Conservation (phyloP, 495 filamentous ascomycete species). For the Penicillium egyptiacum region DNA sequence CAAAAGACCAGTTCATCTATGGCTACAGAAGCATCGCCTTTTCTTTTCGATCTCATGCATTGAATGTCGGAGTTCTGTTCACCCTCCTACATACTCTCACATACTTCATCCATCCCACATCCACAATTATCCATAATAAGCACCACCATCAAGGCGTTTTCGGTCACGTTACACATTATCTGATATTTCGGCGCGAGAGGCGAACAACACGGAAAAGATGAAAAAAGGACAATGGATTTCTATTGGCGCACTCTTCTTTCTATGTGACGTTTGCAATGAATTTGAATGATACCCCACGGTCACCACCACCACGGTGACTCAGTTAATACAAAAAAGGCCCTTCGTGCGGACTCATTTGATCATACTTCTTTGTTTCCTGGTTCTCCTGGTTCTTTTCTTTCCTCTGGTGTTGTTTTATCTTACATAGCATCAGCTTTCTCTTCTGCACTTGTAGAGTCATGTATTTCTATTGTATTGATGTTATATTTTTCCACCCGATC, state of each 20-base stretch:
- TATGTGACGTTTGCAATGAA: constrained; percentile 23
- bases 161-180: constrained; percentile 8
- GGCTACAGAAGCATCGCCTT: neutral
- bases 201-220: constrained; percentile 15
- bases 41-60: neutral
- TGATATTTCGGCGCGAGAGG: constrained; percentile 22
- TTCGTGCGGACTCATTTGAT: neutral
- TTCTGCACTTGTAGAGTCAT: neutral
- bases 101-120: constrained; percentile 5
- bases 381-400: neutral
- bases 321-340: constrained; percentile 5
- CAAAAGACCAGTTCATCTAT: neutral
- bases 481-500: neutral
- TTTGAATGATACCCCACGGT: constrained; percentile 32
- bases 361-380: neutral
- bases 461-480: constrained; percentile 1
- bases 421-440: neutral
- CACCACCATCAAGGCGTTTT: constrained; percentile 14
- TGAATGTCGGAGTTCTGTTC: neutral
- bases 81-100: neutral
- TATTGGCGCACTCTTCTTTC: constrained; percentile 13
- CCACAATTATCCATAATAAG: constrained; percentile 1
- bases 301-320: constrained; percentile 6
- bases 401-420: neutral
- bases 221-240: constrained; percentile 9